Evolutionary conservation across 805 yeast species (phyloP).

Genomic region (Saccharomyces mikatae): DNA sequence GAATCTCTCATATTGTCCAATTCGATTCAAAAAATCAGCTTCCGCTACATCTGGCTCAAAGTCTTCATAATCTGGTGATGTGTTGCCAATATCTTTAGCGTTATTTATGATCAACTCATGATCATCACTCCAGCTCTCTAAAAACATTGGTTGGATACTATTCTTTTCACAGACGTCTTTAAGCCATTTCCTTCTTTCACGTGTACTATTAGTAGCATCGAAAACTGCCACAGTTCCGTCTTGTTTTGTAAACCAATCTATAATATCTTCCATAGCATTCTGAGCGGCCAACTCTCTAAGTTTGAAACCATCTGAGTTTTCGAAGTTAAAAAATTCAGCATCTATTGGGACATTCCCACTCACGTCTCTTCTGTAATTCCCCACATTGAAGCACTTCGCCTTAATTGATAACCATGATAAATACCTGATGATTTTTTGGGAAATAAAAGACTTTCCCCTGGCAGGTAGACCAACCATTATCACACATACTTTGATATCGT

Average conservation of each 20-base stretch:
- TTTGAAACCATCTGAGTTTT: constrained; percentile 55
- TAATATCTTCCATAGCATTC: constrained; percentile 68
- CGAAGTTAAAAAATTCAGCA: constrained; percentile 72
- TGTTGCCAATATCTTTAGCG: constrained; percentile 76
- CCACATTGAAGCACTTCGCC: constrained; percentile 84
- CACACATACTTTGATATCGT: constrained; percentile 70
- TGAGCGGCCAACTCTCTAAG: constrained; percentile 63
- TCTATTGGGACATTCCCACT: constrained; percentile 38
- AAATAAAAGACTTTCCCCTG: constrained; percentile 88
- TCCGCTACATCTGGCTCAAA: constrained; percentile 66
- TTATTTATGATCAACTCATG: constrained; percentile 68
- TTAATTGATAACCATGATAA: constrained; percentile 85
- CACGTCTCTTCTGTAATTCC: constrained; percentile 65
- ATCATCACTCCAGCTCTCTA: constrained; percentile 89
- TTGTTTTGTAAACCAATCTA: constrained; percentile 75
- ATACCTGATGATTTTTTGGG: constrained; percentile 89
- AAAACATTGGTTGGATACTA: constrained; percentile 78
- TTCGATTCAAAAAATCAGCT: constrained; percentile 63
- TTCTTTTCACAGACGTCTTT: constrained; percentile 52
- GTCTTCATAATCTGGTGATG: constrained; percentile 73
- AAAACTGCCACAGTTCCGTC: constrained; percentile 85
- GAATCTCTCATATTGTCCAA: constrained; percentile 59
- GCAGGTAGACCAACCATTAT: constrained; percentile 86
- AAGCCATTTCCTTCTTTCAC: constrained; percentile 58
- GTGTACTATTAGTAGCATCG: constrained; percentile 88